phyloP scores from a whole-genome alignment of 2,329 filamentous ascomycete species.

The Sporothrix pseudoabietina region DNA sequence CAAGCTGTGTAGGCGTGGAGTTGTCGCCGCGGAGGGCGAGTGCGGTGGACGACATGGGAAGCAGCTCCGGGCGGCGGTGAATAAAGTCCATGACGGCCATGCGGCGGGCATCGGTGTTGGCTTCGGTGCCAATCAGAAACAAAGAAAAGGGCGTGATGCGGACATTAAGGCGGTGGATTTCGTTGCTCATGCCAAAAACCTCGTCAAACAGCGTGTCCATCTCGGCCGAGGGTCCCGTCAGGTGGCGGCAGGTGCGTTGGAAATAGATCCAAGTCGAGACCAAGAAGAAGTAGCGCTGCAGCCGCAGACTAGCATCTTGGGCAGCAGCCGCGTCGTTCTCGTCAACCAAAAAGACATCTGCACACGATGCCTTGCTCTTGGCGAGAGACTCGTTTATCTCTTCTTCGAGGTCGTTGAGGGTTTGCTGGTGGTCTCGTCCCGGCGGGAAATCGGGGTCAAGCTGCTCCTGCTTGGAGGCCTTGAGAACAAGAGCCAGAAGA shows the following conservation, averaged over 20 bases:
- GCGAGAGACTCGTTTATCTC: background rate
- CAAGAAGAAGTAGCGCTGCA: constrained; percentile 30
- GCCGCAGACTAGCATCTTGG: background rate
- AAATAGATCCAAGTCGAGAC: constrained; percentile 32
- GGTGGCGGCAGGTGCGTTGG: constrained; percentile 25
- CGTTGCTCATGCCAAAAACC: background rate
- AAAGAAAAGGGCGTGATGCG: constrained; percentile 27
- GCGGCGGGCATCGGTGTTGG: constrained; percentile 27
- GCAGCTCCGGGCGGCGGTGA: background rate
- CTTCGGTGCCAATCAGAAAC: constrained; percentile 30
- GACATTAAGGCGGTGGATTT: constrained; percentile 17
- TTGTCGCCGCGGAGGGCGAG: background rate
- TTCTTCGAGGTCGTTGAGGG: background rate
- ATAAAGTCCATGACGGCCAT: constrained; percentile 27
- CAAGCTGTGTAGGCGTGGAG: background rate
- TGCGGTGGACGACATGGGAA: background rate
- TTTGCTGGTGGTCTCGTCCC: background rate
- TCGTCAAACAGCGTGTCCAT: constrained; percentile 19
- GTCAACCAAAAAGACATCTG: background rate
- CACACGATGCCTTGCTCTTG: constrained; percentile 7
- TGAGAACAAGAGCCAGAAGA: constrained; percentile 9
- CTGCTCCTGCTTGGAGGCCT: constrained; percentile 8
- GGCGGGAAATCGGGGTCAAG: background rate
- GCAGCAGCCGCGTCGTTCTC: background rate
- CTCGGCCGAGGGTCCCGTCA: constrained; percentile 27